These are phyloP conservation scores for Lentinula edodes DNA, from an alignment of 768 basidiomycete species.

Conservation along the genomic window DNA sequence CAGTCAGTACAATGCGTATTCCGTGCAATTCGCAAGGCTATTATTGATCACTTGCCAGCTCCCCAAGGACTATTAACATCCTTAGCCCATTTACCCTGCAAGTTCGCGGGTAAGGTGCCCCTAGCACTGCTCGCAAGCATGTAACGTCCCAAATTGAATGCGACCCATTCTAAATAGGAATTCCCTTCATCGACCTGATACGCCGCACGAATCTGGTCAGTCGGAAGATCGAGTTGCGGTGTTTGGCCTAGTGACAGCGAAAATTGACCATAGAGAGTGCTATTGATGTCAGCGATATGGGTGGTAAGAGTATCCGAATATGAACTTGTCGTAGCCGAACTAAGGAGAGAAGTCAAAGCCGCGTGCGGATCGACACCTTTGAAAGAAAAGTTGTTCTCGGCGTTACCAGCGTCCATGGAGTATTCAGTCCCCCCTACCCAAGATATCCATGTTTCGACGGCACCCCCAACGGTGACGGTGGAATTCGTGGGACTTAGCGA, in stretches of 20 bases:
- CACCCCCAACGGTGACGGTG: conserved; percentile 38
- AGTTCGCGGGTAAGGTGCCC: conserved; percentile 60
- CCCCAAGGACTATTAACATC: conserved; percentile 53
- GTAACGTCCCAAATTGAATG: conserved; percentile 72
- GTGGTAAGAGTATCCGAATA: conserved; percentile 37
- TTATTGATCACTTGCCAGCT: conserved; percentile 45
- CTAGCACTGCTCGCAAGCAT: conserved; percentile 57
- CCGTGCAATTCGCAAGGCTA: no score
- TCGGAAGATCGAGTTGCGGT: conserved; percentile 47
- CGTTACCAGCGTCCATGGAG: conserved; percentile 55
- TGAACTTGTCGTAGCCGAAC: conserved; percentile 12
- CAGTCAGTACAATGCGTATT: neutral
- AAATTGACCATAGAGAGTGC: conserved; percentile 40
- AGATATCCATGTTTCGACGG: conserved; percentile 55
- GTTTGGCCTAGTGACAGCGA: conserved; percentile 54
- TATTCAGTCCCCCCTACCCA: conserved; percentile 78
- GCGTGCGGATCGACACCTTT: conserved; percentile 54
- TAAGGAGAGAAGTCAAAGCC: conserved; percentile 34
- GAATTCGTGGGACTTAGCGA: conserved; percentile 38
- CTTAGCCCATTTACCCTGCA: conserved; percentile 72
- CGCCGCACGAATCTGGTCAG: conserved; percentile 46
- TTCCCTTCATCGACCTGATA: conserved; percentile 55
- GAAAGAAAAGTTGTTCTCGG: conserved; percentile 55
- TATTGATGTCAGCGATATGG: conserved; percentile 48
- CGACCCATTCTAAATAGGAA: conserved; percentile 65